phyloP scores from a whole-genome alignment of 2,329 filamentous ascomycete species.

The Pyrenochaeta sp. region DNA sequence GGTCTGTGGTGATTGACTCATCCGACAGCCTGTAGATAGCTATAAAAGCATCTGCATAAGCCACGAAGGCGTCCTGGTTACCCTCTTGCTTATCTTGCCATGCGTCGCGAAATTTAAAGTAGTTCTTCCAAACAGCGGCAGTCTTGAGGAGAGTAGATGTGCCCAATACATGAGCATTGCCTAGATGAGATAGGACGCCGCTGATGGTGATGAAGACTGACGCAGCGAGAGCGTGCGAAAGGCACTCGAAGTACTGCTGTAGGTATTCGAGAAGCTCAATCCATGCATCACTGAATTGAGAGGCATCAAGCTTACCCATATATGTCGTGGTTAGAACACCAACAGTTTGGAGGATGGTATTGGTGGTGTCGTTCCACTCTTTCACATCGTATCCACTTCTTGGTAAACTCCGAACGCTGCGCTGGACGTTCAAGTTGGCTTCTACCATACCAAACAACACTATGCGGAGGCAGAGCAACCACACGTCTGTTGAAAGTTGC shows the following conservation, averaged over 20 bases:
- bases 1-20: conserved; percentile 66
- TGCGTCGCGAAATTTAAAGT: conserved; percentile 38
- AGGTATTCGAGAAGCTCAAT: conserved; percentile 75
- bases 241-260: conserved; percentile 57
- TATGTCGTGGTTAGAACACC: conserved; percentile 74
- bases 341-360: conserved; percentile 47
- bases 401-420: conserved; percentile 20
- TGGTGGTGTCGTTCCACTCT: conserved; percentile 53
- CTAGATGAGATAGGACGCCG: conserved; percentile 47
- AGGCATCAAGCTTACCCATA: conserved; percentile 73
- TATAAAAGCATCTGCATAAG: conserved; percentile 79
- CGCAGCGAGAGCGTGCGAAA: conserved; percentile 52
- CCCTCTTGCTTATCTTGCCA: conserved; percentile 35
- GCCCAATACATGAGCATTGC: conserved; percentile 31
- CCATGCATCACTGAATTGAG: conserved; percentile 78
- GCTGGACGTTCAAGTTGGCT: conserved; percentile 60
- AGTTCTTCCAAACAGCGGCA: conserved; percentile 45
- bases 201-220: conserved; percentile 54
- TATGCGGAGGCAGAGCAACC: conserved; percentile 81
- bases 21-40: conserved; percentile 82
- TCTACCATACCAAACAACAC: conserved; percentile 82
- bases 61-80: conserved; percentile 83
- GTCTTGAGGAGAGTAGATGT: conserved; percentile 41
- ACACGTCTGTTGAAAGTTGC: conserved; percentile 77
- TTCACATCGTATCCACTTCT: conserved; percentile 29